Evolutionary conservation across 23 red algal genomes (phyloP).

Genomic region (Cyanidiococcus yangmingshanensis): DNA sequence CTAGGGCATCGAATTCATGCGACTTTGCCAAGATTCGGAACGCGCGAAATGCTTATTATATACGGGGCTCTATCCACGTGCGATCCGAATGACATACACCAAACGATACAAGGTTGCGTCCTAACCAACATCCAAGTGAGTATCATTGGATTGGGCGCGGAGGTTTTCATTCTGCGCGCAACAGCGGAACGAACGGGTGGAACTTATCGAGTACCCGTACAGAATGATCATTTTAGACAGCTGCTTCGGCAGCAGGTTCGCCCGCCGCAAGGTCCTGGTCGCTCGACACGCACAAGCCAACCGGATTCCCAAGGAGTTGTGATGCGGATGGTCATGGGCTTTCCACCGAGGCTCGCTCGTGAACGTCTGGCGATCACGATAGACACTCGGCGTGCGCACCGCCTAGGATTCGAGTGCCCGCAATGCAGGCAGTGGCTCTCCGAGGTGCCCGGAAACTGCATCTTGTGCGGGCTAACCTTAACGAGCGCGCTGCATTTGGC

Average conservation of each 20-base stretch:
- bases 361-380: conserved; percentile 20
- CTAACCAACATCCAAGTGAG: conserved; percentile 44
- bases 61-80: conserved; percentile 73
- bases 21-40: conserved; percentile 69
- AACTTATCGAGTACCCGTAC: conserved; percentile 45
- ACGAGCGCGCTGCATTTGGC: conserved; percentile 67
- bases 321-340: conserved; percentile 79
- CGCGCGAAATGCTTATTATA: conserved; percentile 55
- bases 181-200: conserved; percentile 41
- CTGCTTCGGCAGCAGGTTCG: conserved; percentile 30
- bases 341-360: conserved; percentile 43
- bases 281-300: neutral
- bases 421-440: conserved; percentile 55
- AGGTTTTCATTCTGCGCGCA: conserved; percentile 56
- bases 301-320: conserved; percentile 6
- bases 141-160: conserved; percentile 66
- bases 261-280: conserved; percentile 36
- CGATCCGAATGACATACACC: conserved; percentile 80
- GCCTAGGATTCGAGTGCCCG: conserved; percentile 67
- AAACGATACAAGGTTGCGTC: conserved; percentile 40
- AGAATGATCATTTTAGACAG: conserved; percentile 69
- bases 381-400: conserved; percentile 15
- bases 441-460: conserved; percentile 75
- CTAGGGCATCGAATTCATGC: conserved; percentile 35
- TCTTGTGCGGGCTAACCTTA: conserved; percentile 81